These are phyloP conservation scores for Tetrahymena thermophila DNA, from an alignment of 73 alveolate species.

Conservation along the genomic window DNA sequence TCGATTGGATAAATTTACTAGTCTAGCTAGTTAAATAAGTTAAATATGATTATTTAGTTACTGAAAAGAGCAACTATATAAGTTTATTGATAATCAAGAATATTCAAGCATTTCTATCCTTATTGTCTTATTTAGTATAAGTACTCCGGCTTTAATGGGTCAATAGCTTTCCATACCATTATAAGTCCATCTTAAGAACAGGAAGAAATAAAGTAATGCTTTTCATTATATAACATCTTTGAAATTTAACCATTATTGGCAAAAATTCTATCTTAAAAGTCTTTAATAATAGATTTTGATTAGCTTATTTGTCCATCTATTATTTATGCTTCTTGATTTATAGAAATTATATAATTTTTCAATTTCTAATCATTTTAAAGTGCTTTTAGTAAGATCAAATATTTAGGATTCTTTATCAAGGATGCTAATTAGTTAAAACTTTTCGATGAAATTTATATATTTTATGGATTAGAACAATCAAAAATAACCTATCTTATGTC, in stretches of 20 bases:
- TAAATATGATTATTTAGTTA: neutral
- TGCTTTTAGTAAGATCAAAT: neutral
- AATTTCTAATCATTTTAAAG: neutral
- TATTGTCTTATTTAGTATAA: neutral
- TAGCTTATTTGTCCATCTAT: neutral
- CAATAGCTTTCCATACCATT: neutral
- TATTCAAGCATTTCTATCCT: neutral
- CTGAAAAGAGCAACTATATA: neutral
- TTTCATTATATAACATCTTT: neutral
- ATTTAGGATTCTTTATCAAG: neutral
- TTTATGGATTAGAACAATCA: neutral
- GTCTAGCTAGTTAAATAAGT: neutral
- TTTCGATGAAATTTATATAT: neutral
- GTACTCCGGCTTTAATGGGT: neutral
- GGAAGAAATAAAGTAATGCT: neutral
- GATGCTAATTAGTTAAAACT: neutral
- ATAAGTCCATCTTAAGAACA: neutral
- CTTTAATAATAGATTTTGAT: neutral
- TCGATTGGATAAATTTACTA: neutral
- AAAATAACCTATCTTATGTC: neutral
- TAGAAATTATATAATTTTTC: neutral
- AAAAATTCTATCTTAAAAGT: neutral
- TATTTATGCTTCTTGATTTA: neutral
- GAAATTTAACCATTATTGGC: neutral
- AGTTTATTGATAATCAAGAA: neutral